Conservation (phyloP, 345 rosid genomes). For the Salix suchowensis region DNA sequence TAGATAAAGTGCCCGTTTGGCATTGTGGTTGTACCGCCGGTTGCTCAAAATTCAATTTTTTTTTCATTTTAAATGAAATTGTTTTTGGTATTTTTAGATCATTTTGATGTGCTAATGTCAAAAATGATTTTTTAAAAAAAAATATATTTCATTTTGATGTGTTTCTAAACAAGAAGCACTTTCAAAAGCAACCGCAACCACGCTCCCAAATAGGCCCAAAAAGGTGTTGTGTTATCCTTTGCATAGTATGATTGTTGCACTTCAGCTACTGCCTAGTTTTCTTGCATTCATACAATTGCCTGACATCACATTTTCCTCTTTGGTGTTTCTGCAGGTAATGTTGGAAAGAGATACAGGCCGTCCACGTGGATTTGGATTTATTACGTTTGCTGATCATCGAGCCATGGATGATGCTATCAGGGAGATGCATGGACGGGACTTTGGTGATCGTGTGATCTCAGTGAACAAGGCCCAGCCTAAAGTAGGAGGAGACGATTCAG, state of each 20-base stretch:
- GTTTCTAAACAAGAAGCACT: too few relatives aligned
- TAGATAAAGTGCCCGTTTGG: not conserved
- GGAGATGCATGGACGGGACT: conserved; percentile 93
- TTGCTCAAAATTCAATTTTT: too few relatives aligned
- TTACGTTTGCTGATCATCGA: conserved; percentile 84
- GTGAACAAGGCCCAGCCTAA: conserved; percentile 98
- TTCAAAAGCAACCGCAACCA: too few relatives aligned
- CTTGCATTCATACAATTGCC: conserved; percentile 18
- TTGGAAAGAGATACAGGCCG: conserved; percentile 94
- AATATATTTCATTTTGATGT: too few relatives aligned
- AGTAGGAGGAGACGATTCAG: conserved; percentile 67
- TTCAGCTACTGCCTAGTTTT: conserved; percentile 18
- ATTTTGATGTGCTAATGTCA: too few relatives aligned
- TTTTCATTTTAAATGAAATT: too few relatives aligned
- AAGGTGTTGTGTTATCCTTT: conserved; percentile 11
- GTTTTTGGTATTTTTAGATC: too few relatives aligned
- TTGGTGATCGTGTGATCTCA: conserved; percentile 82
- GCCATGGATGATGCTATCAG: conserved; percentile 95
- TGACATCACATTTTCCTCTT: conserved; percentile 16
- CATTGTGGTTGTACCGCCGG: too few relatives aligned
- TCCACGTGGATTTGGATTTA: conserved; percentile 95
- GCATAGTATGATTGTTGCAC: not conserved
- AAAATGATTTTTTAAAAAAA: too few relatives aligned
- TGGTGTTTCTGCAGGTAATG: conserved; percentile 66
- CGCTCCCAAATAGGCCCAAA: too few relatives aligned